Evolutionary conservation across 768 basidiomycete species (phyloP), one percentile per base, ranked within the genome.

Genomic region (Agrocybe pediades): DNA sequence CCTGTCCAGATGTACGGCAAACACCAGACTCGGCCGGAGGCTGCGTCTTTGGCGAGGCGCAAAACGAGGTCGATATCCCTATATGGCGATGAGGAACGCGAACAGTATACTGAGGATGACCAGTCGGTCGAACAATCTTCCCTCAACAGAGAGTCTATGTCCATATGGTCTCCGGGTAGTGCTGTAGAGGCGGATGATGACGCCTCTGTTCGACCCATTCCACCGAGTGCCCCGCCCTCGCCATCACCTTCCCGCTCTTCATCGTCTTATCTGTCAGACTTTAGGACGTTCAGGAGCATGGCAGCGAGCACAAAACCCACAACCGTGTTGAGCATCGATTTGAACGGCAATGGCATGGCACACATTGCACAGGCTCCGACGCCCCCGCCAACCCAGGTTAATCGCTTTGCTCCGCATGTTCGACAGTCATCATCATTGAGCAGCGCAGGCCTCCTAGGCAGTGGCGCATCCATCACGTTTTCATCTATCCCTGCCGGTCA

Each of bases 301-400:
- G 84, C 88, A 23, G 91, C 89, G 6, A 92, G 89, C 62, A 98
- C 95, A 11, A 97, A 97, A 69, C 95, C 94, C 2, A 98, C 95
- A 5, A 98, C 95, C 0, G 71, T 98, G 21, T 76, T 97, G n/a
- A 93, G 90, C 60, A 83, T 96, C 56, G 95, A 98, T 63, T 68
- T 93, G 21, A 83, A 80, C 41, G 83, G 86, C 6, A 86, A 85
- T 59, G 90, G 89, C 11, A 86, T 94, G 78, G 94, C 89, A 0
- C 93, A 96, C 69, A 96, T 96, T 60, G 94, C 94, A 6, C 90
- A 96, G 65, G 91, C 90, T 36, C 64, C 74, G 29, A 86, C 88
- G 21, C 82, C 86, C 0, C 72, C 76, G 7, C 73, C 81, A 5
- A 76, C 80, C 45, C 63, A 80, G 49, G 57, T 76, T 11, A 74